A percentile compares a stretch with the other conserved stretches of the same genome.
Evolutionary conservation across 768 basidiomycete species (phyloP).

Genomic region (Leccinellum rugosiceps): DNA sequence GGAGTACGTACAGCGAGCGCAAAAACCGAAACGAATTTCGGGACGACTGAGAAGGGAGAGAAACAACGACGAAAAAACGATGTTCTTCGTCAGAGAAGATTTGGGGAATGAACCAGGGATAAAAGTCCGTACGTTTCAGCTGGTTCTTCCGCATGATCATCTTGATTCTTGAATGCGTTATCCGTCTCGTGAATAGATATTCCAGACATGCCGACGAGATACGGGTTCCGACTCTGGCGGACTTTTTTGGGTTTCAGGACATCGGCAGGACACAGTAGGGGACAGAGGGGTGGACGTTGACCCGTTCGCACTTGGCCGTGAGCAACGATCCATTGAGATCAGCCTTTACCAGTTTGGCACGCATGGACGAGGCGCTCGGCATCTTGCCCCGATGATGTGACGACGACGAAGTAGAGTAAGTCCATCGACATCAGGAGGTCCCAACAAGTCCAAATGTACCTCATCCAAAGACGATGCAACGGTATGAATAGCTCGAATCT

Average conservation of each 20-base stretch:
- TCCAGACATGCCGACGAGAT: constrained; percentile 69
- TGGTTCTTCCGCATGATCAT: constrained; percentile 66
- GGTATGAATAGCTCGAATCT: constrained; percentile 75
- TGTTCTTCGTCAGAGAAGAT: neutral
- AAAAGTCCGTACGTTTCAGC: constrained; percentile 57
- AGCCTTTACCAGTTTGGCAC: constrained; percentile 84
- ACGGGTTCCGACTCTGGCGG: constrained; percentile 70
- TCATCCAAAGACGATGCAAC: constrained; percentile 80
- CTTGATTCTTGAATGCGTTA: constrained; percentile 84
- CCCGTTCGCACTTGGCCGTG: constrained; percentile 48
- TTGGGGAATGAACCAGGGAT: neutral
- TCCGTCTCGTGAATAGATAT: constrained; percentile 90
- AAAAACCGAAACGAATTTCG: constrained; percentile 66
- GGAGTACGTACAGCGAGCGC: constrained; percentile 67
- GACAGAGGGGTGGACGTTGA: neutral
- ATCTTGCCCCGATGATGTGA: constrained; percentile 30
- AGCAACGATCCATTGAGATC: constrained; percentile 83
- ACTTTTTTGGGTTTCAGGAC: constrained; percentile 41
- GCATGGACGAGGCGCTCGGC: constrained; percentile 60
- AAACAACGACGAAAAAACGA: neutral
- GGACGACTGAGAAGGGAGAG: constrained; percentile 45
- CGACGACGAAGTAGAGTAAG: constrained; percentile 20
- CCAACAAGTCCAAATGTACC: constrained; percentile 85
- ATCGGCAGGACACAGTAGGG: too few species aligned
- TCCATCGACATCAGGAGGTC: constrained; percentile 29